Conservation (phyloP, 2,329 filamentous ascomycete species). For the Trichoderma lentiforme region DNA sequence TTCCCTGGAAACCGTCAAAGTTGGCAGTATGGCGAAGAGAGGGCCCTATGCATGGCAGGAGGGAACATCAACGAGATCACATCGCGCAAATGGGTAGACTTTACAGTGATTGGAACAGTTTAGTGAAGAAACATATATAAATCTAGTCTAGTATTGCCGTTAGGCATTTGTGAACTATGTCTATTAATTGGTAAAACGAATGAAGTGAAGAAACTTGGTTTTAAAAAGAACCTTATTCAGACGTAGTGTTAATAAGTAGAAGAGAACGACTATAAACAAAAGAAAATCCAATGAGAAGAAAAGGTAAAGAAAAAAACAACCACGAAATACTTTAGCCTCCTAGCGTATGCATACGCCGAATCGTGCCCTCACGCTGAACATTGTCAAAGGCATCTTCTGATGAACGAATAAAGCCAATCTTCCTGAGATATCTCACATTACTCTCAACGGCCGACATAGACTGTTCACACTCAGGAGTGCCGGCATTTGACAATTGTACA, state of each 20-base stretch:
- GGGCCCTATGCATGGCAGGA: not conserved
- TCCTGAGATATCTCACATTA: slow-evolving; percentile 19
- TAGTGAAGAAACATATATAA: not conserved
- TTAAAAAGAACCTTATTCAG: not conserved
- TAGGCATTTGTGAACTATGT: not conserved
- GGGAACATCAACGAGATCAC: not conserved
- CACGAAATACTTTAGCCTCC: not conserved
- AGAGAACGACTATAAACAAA: not conserved
- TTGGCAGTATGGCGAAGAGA: not conserved
- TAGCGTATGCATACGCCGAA: slow-evolving; percentile 1
- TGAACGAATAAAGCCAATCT: slow-evolving; percentile 38
- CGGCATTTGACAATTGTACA: not conserved
- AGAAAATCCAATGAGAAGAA: not conserved
- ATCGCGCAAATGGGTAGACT: not conserved
- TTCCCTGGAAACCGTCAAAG: accelerated
- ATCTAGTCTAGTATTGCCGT: not conserved
- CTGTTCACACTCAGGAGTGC: not conserved
- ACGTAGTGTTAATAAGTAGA: not conserved
- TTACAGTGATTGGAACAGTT: no score
- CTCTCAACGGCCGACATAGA: slow-evolving; percentile 6
- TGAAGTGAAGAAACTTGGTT: not conserved
- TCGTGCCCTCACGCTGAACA: not conserved
- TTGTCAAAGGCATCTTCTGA: slow-evolving; percentile 1
- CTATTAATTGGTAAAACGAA: not conserved
- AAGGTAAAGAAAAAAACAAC: not conserved